These are phyloP conservation scores for Rhynchospora breviuscula DNA, from an alignment of 176 grass and related monocot species.

Conservation along the genomic window DNA sequence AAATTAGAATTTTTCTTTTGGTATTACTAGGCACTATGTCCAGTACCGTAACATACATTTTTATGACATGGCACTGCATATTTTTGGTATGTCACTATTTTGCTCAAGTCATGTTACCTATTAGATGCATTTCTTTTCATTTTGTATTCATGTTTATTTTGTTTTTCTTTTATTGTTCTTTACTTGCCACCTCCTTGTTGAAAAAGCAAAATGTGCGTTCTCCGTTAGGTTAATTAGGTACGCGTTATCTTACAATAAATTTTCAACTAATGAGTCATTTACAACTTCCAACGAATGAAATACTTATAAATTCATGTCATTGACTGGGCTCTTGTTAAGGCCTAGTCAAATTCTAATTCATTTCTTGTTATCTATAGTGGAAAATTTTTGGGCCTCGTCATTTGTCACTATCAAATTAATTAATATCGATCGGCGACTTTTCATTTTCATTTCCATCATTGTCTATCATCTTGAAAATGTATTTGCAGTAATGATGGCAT, in stretches of 20 bases:
- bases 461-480: background rate
- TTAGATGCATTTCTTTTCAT: background rate
- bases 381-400: background rate
- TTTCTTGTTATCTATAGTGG: background rate
- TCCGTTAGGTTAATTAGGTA: constrained; percentile 4
- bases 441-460: background rate
- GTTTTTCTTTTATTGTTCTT: background rate
- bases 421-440: background rate
- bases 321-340: background rate
- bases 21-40: background rate
- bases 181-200: background rate
- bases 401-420: background rate
- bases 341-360: background rate
- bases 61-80: background rate
- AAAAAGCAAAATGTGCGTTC: background rate
- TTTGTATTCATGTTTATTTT: background rate
- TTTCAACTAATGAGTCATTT: background rate
- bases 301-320: background rate
- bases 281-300: background rate
- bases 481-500: background rate
- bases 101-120: background rate
- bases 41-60: background rate
- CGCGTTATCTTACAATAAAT: background rate
- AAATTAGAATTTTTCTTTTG: constrained; percentile 10
- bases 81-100: background rate